These are phyloP conservation scores for Lactarius sp. DNA, from an alignment of 768 basidiomycete species.

Conservation along the genomic window DNA sequence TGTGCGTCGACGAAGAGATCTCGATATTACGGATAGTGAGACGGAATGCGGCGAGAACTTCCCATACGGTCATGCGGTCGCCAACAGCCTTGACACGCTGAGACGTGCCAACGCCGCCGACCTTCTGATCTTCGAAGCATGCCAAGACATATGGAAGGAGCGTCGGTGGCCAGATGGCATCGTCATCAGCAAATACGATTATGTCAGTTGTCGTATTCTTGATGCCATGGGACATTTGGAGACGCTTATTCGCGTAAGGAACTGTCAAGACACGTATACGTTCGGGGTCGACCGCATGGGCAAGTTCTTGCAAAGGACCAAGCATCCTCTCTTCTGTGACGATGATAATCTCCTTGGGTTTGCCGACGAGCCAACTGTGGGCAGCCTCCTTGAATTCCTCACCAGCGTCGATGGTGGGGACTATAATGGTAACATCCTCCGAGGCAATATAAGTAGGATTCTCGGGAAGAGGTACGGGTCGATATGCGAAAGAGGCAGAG, in stretches of 20 bases:
- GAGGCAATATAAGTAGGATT: constrained; percentile 86
- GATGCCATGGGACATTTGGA: constrained; percentile 93
- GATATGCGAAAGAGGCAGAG: constrained; percentile 70
- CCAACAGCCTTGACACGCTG: constrained; percentile 85
- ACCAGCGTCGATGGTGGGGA: constrained; percentile 93
- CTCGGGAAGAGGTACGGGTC: constrained; percentile 84
- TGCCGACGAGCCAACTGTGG: constrained; percentile 85
- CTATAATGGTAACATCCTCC: constrained; percentile 95
- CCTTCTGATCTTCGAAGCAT: constrained; percentile 91
- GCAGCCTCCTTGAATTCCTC: constrained; percentile 95
- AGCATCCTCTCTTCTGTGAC: constrained; percentile 87
- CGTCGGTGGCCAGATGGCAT: constrained; percentile 93
- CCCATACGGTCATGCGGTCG: constrained; percentile 84
- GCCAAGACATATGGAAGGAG: constrained; percentile 85
- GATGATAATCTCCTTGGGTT: constrained; percentile 79
- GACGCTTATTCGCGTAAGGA: constrained; percentile 88
- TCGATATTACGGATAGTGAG: constrained; percentile 93
- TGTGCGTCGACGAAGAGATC: constrained; percentile 83
- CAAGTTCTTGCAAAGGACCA: constrained; percentile 83
- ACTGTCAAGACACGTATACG: constrained; percentile 85
- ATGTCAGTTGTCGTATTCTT: constrained; percentile 88
- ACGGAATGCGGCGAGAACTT: constrained; percentile 89
- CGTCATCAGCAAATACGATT: constrained; percentile 92
- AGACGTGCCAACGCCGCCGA: constrained; percentile 88
- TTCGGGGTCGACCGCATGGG: constrained; percentile 78